phyloP scores from a whole-genome alignment of 2,329 filamentous ascomycete species.

The Shiraia bambusicola region DNA sequence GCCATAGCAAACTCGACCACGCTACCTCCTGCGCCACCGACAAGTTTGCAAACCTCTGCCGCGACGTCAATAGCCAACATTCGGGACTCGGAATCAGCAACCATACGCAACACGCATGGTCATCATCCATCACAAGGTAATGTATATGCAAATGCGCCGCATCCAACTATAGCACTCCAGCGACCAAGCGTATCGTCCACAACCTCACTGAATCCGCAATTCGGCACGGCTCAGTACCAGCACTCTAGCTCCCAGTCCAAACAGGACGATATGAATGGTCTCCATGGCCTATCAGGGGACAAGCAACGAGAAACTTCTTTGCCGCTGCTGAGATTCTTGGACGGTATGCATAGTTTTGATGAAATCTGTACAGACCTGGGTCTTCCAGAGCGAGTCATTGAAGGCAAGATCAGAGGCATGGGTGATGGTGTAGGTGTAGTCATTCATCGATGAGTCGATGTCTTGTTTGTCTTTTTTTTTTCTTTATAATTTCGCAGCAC shows the following conservation, averaged over 20 bases:
- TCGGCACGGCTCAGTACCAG: slow-evolving; percentile 5
- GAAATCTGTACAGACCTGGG: slow-evolving; percentile 78
- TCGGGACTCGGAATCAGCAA: slow-evolving; percentile 22
- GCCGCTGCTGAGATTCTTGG: slow-evolving; percentile 66
- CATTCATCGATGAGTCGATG: slow-evolving; percentile 18
- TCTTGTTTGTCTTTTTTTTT: too few relatives aligned
- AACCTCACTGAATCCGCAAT: slow-evolving; percentile 8
- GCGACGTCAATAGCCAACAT: slow-evolving; percentile 16
- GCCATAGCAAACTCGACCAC: slow-evolving; percentile 58
- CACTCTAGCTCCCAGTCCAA: slow-evolving; percentile 7
- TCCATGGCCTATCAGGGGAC: slow-evolving; percentile 16
- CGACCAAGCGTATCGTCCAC: slow-evolving; percentile 22
- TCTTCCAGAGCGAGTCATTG: slow-evolving; percentile 68
- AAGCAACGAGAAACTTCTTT: slow-evolving; percentile 23
- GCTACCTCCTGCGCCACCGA: slow-evolving; percentile 30
- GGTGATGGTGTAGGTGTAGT: slow-evolving; percentile 39
- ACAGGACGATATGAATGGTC: slow-evolving; percentile 5
- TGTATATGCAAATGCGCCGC: slow-evolving; percentile 10
- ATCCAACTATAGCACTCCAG: slow-evolving; percentile 21
- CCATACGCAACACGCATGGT: slow-evolving; percentile 14
- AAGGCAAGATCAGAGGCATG: slow-evolving; percentile 62
- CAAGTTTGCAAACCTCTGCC: slow-evolving; percentile 24
- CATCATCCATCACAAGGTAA: slow-evolving; percentile 11
- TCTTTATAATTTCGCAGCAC: too few relatives aligned
- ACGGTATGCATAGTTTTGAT: slow-evolving; percentile 76